A percentile compares a stretch with the other conserved stretches of the same genome.
Evolutionary conservation across 108 stramenopile genomes (phyloP).

Genomic region (Pseudonitzschia pungens): DNA sequence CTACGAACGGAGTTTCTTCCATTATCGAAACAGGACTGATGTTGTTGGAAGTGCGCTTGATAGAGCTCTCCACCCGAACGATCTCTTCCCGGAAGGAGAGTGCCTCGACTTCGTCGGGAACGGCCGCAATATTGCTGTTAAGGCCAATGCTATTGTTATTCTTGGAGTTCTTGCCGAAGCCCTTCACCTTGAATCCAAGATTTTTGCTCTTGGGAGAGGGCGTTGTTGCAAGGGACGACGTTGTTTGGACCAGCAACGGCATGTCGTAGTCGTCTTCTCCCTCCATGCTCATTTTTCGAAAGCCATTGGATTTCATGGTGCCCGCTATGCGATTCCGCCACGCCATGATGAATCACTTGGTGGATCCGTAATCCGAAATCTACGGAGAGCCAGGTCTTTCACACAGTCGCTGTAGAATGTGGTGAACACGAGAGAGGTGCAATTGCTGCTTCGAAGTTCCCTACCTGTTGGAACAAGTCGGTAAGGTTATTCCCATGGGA

Average conservation of each 20-base stretch:
- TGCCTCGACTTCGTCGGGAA: constrained; percentile 7
- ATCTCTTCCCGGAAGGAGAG: background rate
- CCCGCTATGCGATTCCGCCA: constrained; percentile 7
- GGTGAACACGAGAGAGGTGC: no score
- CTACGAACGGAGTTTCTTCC: background rate
- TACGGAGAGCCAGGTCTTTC: no score
- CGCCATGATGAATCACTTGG: background rate
- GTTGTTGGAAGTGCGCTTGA: background rate
- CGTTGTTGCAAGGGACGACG: background rate
- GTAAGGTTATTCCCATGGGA: no score
- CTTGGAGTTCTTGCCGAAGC: no score
- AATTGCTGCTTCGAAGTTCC: no score
- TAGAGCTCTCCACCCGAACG: background rate
- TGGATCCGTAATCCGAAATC: no score
- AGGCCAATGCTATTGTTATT: background rate
- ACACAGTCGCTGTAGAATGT: no score
- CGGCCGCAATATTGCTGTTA: constrained; percentile 4
- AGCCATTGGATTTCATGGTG: background rate
- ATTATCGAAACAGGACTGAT: background rate
- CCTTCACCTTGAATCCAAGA: background rate
- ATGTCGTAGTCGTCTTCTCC: background rate
- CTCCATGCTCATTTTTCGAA: background rate
- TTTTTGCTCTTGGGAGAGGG: background rate
- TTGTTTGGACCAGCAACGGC: background rate
- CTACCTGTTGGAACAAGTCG: no score